Evolutionary conservation across 2,329 filamentous ascomycete species (phyloP), one percentile per base, ranked within the genome.

Genomic region (Verticillium alfalfae): DNA sequence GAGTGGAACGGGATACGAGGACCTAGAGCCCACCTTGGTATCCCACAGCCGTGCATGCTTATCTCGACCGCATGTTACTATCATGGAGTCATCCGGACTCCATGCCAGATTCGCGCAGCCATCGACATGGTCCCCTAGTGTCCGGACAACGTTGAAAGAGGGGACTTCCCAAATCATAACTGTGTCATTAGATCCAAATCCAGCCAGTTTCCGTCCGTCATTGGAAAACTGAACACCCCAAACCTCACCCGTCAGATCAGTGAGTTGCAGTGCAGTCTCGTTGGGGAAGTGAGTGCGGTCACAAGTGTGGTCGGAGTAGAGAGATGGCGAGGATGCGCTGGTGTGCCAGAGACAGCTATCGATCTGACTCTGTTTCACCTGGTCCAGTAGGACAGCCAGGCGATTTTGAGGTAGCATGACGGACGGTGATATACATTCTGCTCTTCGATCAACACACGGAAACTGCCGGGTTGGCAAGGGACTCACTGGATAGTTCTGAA

Each of bases 401-500:
- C 95, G 88, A 73, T 95, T 91, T 70, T 97, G 92, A 1, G 95
- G 95, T 60, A 99, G 90, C 93, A 99, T 98, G 55, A 97, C 91
- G 4, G 93, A 95, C 0, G 95, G 94, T 1, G 95, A 97, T 73
- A 99, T 96, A 61, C 87, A 97, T 79, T 84, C 91, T 94, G 67
- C 59, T 54, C 16, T 57, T 37, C 54, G 45, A 61, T 77, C 60
- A 73, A 63, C 60, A 59, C 22, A 58, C 60, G n/a, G 31, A 13
- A 38, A 7, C 18, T 39, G 26, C 49, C 16, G 54, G 3, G n/a
- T 34, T 36, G 57, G 59, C 15, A 59, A 18, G 26, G 7, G 22
- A 76, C 86, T 76, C 79, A 95, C 91, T 92, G 31, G 93, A 97
- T 38, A 98, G 78, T 63, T 95, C 87, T 0, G 91, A 92, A 22